Base-by-base conservation (phyloP, 2,329 filamentous ascomycete genomes). In the Raffaelea albimanens region DNA sequence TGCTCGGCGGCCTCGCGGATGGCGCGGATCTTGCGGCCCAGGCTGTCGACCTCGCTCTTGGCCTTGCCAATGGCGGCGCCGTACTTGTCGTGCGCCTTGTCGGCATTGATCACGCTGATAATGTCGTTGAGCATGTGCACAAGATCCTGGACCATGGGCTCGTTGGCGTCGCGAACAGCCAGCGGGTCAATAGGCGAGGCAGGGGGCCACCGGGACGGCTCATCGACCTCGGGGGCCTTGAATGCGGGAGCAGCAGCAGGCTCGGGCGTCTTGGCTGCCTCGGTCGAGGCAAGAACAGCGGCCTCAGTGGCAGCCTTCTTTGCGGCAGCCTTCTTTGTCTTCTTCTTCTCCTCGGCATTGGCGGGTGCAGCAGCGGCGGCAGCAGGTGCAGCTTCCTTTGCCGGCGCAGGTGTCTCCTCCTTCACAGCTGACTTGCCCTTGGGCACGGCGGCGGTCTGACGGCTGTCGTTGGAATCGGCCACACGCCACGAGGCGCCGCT, bases 81-180 rank as follows among this genome's bases (percentile, higher is more conserved):
- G 67, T 93, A 95, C 64, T 85, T 88, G 56, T 76, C 76, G 53
- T 83, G 79, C 49, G 87, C 80, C 52, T 83, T 80, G 63, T 95
- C 91, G 49, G 86, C 85, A 64, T 96, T 95, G 63, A 96, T 83
- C 42, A 94, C 87, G 9, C 87, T 82, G 61, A 98, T 95, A 58
- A 98, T 84, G 65, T 95, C 88, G 68, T 98, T 98, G 58, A 98
- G 76, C 69, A 95, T 91, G 69, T 87, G 91, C 50, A 95, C 88
- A 5, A 98, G 74, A 59, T 97, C 88, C 66, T 96, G 89, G 20
- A 97, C 86, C 33, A 95, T 77, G 23, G 87, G 86, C 62, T 97
- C 91, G 50, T 82, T 80, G 46, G 85, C 87, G 58, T 88, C 78
- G 46, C 79, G 75, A 21, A 94, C 77, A 44, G 76, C 76, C 50